Conservation (phyloP, 2,329 filamentous ascomycete species). For the Pseudogymnoascus sp. region DNA sequence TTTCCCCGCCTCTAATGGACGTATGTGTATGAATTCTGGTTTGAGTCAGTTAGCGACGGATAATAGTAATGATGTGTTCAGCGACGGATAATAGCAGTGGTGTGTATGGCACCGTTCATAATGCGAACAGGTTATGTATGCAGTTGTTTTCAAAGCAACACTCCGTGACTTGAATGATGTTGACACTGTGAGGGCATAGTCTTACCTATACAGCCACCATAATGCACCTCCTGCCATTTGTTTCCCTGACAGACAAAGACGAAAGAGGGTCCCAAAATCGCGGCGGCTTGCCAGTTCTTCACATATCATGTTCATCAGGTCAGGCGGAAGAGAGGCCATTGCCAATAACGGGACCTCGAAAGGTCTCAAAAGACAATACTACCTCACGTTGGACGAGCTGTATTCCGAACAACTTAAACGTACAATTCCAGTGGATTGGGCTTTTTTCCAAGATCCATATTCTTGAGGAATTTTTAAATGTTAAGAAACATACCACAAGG, state of each 20-base stretch:
- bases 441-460: neutral
- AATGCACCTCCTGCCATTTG: conserved; percentile 51
- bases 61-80: neutral
- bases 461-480: neutral
- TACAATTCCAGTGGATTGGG: neutral
- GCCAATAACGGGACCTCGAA: neutral
- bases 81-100: neutral
- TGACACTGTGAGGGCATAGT: conserved; percentile 1
- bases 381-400: neutral
- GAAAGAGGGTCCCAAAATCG: conserved; percentile 54
- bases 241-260: conserved; percentile 47
- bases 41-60: conserved; percentile 19
- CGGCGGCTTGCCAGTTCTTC: conserved; percentile 46
- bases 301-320: conserved; percentile 54
- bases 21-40: conserved; percentile 40
- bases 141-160: neutral
- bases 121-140: neutral
- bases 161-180: neutral
- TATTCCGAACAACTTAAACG: neutral
- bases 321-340: conserved; percentile 39
- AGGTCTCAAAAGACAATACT: neutral
- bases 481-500: neutral
- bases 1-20: conserved; percentile 35
- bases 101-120: neutral
- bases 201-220: conserved; percentile 54